Evolutionary conservation across 2,329 filamentous ascomycete genomes (phyloP).

Genomic region (Zymoseptoria crescenta): DNA sequence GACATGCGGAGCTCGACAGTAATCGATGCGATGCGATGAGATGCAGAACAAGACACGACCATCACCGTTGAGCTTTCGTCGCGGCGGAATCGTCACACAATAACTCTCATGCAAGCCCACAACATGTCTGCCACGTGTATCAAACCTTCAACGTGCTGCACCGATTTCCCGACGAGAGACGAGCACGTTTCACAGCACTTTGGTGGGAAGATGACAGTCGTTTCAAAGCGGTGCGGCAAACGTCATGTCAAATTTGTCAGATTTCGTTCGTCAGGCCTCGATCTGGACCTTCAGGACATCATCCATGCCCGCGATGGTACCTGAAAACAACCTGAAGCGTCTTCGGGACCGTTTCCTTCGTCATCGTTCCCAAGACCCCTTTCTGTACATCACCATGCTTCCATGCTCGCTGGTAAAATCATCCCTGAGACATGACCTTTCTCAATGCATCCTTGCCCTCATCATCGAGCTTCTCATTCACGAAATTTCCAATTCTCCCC

Average conservation of each 20-base stretch:
- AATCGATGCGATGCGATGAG: background rate
- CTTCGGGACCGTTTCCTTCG: background rate
- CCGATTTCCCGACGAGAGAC: background rate
- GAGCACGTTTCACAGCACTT: background rate
- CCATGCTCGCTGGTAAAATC: background rate
- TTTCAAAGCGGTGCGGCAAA: background rate
- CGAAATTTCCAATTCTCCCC: constrained; percentile 63
- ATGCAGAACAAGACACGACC: too few species aligned
- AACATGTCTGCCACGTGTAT: too few species aligned
- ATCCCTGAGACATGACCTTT: constrained; percentile 24
- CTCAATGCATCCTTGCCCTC: constrained; percentile 35
- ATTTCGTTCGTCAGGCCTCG: background rate
- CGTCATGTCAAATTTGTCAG: background rate
- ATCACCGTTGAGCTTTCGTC: too few species aligned
- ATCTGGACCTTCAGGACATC: background rate
- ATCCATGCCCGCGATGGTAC: background rate
- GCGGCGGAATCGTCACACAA: too few species aligned
- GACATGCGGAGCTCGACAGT: background rate
- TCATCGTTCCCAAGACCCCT: background rate
- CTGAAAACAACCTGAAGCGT: background rate
- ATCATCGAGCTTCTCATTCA: constrained; percentile 56
- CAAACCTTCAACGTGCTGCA: background rate
- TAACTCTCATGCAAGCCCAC: too few species aligned
- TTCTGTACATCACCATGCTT: background rate
- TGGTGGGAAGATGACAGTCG: background rate